Conservation (phyloP, 2,329 filamentous ascomycete genomes). For the Alternaria angustiovoidea region DNA sequence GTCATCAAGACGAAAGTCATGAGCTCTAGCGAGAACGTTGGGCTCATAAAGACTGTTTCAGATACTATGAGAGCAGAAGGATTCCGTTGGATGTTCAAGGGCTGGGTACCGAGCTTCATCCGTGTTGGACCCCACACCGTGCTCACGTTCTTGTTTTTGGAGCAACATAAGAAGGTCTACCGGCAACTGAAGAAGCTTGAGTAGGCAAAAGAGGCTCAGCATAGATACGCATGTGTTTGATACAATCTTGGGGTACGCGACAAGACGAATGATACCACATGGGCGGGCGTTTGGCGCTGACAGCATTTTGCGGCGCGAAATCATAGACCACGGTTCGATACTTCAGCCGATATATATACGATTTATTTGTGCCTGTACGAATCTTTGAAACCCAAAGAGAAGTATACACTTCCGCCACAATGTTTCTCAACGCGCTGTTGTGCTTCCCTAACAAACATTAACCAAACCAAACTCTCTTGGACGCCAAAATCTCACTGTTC, state of each 20-base stretch:
- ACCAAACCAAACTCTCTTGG: background rate
- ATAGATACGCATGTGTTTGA: background rate
- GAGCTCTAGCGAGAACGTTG: slow-evolving; percentile 67
- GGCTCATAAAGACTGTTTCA: slow-evolving; percentile 67
- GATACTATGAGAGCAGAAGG: slow-evolving; percentile 77
- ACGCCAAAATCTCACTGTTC: background rate
- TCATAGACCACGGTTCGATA: background rate
- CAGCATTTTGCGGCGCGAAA: slow-evolving; percentile 2
- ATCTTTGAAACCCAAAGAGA: background rate
- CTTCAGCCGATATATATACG: background rate
- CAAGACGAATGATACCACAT: slow-evolving; percentile 14
- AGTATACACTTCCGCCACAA: background rate
- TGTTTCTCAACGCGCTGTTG: background rate
- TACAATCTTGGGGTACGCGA: background rate
- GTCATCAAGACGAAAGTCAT: slow-evolving; percentile 91
- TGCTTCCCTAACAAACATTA: background rate
- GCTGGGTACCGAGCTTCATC: slow-evolving; percentile 83
- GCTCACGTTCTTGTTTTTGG: slow-evolving; percentile 84
- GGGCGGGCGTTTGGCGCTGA: slow-evolving; percentile 14
- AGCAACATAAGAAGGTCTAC: slow-evolving; percentile 84
- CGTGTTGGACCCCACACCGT: slow-evolving; percentile 79
- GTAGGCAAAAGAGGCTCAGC: background rate
- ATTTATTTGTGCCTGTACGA: background rate
- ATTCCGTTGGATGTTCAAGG: slow-evolving; percentile 84
- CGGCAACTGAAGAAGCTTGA: slow-evolving; percentile 44